Conservation (phyloP, 345 rosid genomes). For the Trapa bicornis region DNA sequence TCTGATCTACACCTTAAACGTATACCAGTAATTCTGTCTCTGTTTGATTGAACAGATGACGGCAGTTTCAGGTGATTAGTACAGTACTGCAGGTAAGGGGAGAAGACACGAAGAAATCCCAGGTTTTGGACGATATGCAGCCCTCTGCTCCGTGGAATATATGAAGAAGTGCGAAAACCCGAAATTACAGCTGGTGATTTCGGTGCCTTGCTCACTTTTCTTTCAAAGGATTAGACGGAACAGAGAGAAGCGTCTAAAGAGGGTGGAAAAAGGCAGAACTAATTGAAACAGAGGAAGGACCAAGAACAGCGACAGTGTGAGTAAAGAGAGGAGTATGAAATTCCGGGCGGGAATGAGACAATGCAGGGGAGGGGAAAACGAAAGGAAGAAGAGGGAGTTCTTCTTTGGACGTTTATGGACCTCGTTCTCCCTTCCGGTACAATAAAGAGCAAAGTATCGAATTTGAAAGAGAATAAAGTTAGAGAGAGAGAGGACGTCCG, state of each 20-base stretch:
- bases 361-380: conserved; percentile 18
- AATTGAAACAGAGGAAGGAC: conserved; percentile 11
- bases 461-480: conserved; percentile 41
- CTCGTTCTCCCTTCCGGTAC: neutral
- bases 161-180: conserved; percentile 10
- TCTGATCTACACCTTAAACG: conserved; percentile 5
- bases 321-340: conserved; percentile 24
- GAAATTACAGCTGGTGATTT: conserved; percentile 16
- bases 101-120: conserved; percentile 13
- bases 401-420: neutral
- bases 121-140: conserved; percentile 22
- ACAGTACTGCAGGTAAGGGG: conserved; percentile 9
- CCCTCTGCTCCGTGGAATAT: neutral
- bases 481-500: conserved; percentile 7
- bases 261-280: conserved; percentile 5
- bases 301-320: conserved; percentile 10
- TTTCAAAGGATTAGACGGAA: conserved; percentile 1
- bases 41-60: conserved; percentile 5
- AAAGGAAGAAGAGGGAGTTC: neutral
- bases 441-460: conserved; percentile 34
- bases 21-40: neutral
- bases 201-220: conserved; percentile 4
- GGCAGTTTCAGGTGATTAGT: conserved; percentile 21
- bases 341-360: conserved; percentile 42
- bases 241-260: neutral